Percentiles rank a stretch among this genome's conserved stretches.
phyloP scores from a whole-genome alignment of 179 eudicot genomes.

The Nepenthes alata region DNA sequence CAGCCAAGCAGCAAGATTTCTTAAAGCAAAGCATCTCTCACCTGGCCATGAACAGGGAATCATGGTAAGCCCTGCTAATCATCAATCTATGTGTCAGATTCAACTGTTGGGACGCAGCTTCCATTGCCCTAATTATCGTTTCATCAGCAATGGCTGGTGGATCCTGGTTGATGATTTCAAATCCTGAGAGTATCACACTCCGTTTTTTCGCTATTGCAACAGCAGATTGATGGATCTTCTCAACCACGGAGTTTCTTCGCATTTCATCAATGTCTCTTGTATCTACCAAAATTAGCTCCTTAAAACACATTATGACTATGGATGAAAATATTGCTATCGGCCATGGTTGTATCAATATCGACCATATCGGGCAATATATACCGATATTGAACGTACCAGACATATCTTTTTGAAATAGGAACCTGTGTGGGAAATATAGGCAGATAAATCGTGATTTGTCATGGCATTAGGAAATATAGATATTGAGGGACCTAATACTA shows the following conservation, averaged over 20 bases:
- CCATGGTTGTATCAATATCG: no score
- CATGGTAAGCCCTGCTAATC: constrained; percentile 99
- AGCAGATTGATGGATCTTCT: constrained; percentile 69
- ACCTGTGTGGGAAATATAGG: no score
- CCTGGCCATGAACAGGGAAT: constrained; percentile 99
- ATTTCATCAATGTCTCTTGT: constrained; percentile 79
- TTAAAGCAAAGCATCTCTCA: constrained; percentile 9
- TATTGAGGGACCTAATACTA: no score
- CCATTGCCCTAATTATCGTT: constrained; percentile 55
- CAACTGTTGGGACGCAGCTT: constrained; percentile 67
- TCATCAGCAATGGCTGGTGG: constrained; percentile 82
- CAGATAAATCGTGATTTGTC: no score
- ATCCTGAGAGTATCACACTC: constrained; percentile 53
- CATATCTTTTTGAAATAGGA: no score
- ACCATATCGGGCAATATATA: no score
- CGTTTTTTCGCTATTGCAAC: constrained; percentile 53
- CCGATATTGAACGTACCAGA: no score
- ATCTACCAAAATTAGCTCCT: constrained; percentile 22
- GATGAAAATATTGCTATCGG: no score
- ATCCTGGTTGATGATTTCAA: constrained; percentile 81
- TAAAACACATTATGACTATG: no score
- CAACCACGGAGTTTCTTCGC: constrained; percentile 62
- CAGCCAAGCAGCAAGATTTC: not conserved
- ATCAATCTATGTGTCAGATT: constrained; percentile 66
- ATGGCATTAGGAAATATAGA: no score